phyloP scores from a whole-genome alignment of 169 alveolate species.

The Eimeria acervulina region DNA sequence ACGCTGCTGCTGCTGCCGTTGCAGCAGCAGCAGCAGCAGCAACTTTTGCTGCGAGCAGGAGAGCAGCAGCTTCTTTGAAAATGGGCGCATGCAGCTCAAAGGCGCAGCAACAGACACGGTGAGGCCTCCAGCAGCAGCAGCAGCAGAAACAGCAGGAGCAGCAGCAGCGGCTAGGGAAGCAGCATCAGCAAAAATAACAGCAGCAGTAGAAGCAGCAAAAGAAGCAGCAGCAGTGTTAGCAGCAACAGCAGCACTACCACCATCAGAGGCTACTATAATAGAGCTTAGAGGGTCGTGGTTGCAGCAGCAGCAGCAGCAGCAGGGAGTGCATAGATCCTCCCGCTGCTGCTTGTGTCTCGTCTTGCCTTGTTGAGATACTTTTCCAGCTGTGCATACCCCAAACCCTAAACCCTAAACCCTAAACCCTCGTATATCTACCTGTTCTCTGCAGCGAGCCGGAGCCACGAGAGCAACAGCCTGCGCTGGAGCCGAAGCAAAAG shows the following conservation, averaged over 20 bases:
- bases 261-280: too few species aligned
- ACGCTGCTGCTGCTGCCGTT: constrained; percentile 55
- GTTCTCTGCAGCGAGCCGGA: constrained; percentile 39
- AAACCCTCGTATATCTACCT: not conserved
- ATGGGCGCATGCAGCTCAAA: constrained; percentile 64
- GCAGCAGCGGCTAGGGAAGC: constrained; percentile 3
- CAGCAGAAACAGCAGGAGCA: not conserved
- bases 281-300: too few species aligned
- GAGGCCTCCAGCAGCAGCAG: constrained; percentile 6
- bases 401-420: not conserved
- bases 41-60: constrained; percentile 12
- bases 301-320: too few species aligned
- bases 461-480: constrained; percentile 50
- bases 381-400: not conserved
- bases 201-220: not conserved
- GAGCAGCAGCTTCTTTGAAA: constrained; percentile 20
- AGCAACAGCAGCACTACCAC: not conserved
- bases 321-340: too few species aligned
- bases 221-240: not conserved
- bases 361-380: not conserved
- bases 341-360: not conserved
- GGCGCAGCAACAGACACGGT: constrained; percentile 53
- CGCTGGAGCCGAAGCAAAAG: not conserved
- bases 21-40: constrained; percentile 71
- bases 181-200: not conserved